Percentiles rank a stretch among this genome's conserved stretches.
Conservation (phyloP, 345 rosid species). For the Jatropha curcas region DNA sequence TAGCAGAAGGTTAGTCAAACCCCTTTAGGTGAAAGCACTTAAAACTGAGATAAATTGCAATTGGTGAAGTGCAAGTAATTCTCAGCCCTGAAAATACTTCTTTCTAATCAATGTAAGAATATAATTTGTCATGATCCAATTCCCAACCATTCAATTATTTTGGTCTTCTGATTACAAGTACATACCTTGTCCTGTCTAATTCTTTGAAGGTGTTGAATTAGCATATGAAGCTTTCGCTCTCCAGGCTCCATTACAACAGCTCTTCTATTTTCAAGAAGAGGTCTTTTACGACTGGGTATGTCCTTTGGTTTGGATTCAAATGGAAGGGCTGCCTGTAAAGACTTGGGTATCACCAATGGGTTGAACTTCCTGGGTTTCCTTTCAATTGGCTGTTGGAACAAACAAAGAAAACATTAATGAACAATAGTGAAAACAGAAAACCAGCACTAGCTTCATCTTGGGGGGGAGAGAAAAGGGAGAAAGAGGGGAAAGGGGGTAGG, state of each 20-base stretch:
- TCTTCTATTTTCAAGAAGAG: conserved; percentile 55
- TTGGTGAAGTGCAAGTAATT: not conserved
- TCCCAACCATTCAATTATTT: not conserved
- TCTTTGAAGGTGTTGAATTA: conserved; percentile 62
- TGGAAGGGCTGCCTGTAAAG: conserved; percentile 69
- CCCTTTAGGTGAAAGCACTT: not conserved
- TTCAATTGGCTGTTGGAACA: conserved; percentile 60
- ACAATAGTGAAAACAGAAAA: not conserved
- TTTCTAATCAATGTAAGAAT: not conserved
- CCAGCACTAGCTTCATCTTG: not conserved
- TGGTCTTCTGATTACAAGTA: not conserved
- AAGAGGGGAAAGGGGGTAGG: no score
- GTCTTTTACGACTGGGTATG: conserved; percentile 45
- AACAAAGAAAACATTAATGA: not conserved
- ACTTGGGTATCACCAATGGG: conserved; percentile 68
- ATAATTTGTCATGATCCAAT: not conserved
- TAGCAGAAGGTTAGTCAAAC: not conserved
- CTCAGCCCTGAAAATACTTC: not conserved
- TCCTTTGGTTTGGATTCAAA: conserved; percentile 83
- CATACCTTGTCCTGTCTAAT: conserved; percentile 64
- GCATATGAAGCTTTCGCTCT: conserved; percentile 54
- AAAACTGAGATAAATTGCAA: not conserved
- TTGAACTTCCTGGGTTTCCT: conserved; percentile 76
- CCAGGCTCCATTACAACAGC: conserved; percentile 79
- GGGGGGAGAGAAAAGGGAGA: not conserved